These are phyloP conservation scores for Ogataea corticis DNA, from an alignment of 805 yeast species.

Conservation along the genomic window DNA sequence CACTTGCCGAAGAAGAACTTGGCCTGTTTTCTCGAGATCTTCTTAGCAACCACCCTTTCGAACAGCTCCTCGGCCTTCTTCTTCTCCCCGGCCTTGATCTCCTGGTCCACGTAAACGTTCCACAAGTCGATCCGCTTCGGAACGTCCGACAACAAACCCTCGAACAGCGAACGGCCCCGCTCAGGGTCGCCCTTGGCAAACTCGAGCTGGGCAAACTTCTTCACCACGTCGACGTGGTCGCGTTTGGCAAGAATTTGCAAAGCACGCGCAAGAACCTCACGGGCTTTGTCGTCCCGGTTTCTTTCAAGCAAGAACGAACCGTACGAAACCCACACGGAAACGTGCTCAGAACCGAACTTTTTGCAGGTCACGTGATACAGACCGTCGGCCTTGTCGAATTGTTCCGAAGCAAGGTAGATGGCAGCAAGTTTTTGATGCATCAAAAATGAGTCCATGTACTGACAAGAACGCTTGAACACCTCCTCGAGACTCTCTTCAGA, in stretches of 20 bases:
- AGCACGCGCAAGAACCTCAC: slow-evolving; percentile 71
- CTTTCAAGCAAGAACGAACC: slow-evolving; percentile 73
- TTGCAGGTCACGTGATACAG: slow-evolving; percentile 69
- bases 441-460: slow-evolving; percentile 83
- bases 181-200: slow-evolving; percentile 86
- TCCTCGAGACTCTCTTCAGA: slow-evolving; percentile 78
- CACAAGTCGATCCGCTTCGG: slow-evolving; percentile 92
- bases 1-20: slow-evolving; percentile 93
- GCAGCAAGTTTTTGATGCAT: slow-evolving; percentile 80
- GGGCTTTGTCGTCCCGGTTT: slow-evolving; percentile 59
- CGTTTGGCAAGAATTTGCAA: slow-evolving; percentile 69
- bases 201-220: slow-evolving; percentile 87
- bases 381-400: slow-evolving; percentile 65
- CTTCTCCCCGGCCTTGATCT: slow-evolving; percentile 69
- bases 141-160: slow-evolving; percentile 85
- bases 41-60: slow-evolving; percentile 71
- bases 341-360: slow-evolving; percentile 71
- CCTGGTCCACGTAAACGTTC: slow-evolving; percentile 95
- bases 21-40: slow-evolving; percentile 83
- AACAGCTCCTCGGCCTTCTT: slow-evolving; percentile 73
- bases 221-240: slow-evolving; percentile 75
- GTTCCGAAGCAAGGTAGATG: slow-evolving; percentile 74
- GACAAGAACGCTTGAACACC: slow-evolving; percentile 79
- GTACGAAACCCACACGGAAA: slow-evolving; percentile 78
- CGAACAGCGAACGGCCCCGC: slow-evolving; percentile 92